phyloP scores from a whole-genome alignment of 1,284 basidiomycete genomes.

The Apiotrichum laibachii region DNA sequence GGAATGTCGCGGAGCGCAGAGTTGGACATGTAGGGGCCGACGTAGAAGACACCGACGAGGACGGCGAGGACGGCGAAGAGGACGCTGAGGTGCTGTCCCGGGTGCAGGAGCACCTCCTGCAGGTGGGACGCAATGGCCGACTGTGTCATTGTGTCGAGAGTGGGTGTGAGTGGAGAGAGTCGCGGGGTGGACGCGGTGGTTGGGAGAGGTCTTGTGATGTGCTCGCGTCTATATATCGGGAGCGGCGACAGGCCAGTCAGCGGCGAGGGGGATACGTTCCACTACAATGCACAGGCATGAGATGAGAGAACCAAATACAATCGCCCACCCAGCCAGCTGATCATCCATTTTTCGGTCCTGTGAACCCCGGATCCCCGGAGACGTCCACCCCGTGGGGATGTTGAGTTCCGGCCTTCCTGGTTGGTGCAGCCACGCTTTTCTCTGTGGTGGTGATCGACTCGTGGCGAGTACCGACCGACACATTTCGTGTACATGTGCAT shows the following conservation, averaged over 20 bases:
- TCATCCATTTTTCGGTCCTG: background rate
- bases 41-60: conserved; percentile 11
- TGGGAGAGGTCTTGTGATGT: background rate
- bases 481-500: too few species aligned
- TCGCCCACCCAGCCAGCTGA: background rate
- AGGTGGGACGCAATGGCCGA: background rate
- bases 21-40: conserved; percentile 19
- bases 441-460: too few species aligned
- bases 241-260: too few species aligned
- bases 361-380: background rate
- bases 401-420: background rate
- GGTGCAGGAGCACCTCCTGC: background rate
- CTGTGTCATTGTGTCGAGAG: background rate
- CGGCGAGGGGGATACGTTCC: too few species aligned
- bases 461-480: background rate
- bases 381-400: background rate
- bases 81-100: background rate
- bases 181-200: background rate
- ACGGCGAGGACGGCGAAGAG: conserved; percentile 5
- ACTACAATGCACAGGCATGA: too few species aligned
- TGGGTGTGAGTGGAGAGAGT: too few species aligned
- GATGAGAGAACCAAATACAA: too few species aligned
- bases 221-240: too few species aligned
- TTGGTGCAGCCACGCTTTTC: too few species aligned
- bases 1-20: conserved; percentile 48